Percentiles rank a stretch among this genome's conserved stretches.
Conservation (phyloP, 352 stramenopile genomes). For the Lagenidium sp. region DNA sequence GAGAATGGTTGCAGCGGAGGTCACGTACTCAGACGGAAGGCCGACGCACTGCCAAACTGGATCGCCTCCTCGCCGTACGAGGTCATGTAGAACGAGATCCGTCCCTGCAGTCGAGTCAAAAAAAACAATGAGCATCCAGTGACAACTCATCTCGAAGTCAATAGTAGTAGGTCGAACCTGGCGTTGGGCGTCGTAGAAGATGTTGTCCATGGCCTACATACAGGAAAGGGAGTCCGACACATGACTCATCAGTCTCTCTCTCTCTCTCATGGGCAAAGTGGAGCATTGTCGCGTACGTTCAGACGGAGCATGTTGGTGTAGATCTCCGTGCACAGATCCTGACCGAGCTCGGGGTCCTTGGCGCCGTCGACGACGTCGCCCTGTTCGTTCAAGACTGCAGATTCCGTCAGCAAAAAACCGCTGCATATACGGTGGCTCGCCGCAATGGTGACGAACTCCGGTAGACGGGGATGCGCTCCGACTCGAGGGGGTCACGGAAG, state of each 20-base stretch:
- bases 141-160: too few relatives aligned
- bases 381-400: constrained; percentile 74
- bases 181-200: constrained; percentile 96
- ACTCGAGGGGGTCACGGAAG: constrained; percentile 81
- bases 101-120: too few relatives aligned
- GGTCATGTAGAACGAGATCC: constrained; percentile 98
- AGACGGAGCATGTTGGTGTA: constrained; percentile 82
- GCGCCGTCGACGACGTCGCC: constrained; percentile 70
- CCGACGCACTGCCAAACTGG: constrained; percentile 92
- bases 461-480: constrained; percentile 83
- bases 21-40: constrained; percentile 44
- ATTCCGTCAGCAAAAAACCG: constrained; percentile 7
- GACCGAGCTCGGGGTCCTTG: constrained; percentile 61
- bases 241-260: too few relatives aligned
- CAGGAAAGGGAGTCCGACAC: constrained; percentile 2
- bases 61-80: constrained; percentile 93
- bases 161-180: too few relatives aligned
- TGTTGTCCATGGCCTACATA: constrained; percentile 93
- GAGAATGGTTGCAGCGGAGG: not conserved
- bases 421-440: too few relatives aligned
- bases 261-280: too few relatives aligned
- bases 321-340: constrained; percentile 75
- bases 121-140: too few relatives aligned
- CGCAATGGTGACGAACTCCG: constrained; percentile 88
- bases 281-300: too few relatives aligned